A percentile compares a stretch with the other conserved stretches of the same genome.
These are phyloP conservation scores for Malania oleifera DNA, from an alignment of 164 flowering plant species.

Conservation along the genomic window DNA sequence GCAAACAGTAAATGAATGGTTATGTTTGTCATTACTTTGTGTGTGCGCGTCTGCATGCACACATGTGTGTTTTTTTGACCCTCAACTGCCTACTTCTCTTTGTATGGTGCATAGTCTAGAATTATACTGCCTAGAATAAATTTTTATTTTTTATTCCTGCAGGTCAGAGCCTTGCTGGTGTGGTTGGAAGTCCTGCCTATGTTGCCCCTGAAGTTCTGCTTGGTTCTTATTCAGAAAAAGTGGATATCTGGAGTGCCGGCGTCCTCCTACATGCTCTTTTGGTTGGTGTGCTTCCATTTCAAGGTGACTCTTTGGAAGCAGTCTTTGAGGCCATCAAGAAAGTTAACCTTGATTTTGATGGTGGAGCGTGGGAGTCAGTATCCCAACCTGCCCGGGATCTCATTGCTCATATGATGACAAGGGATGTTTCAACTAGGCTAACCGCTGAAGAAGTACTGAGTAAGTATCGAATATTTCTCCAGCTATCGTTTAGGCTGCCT, in stretches of 20 bases:
- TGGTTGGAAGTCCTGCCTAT: conserved; percentile 97
- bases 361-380: conserved; percentile 72
- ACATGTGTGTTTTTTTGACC: too few relatives aligned
- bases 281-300: conserved; percentile 76
- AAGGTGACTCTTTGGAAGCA: conserved; percentile 76
- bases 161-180: conserved; percentile 86
- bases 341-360: conserved; percentile 59
- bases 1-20: too few relatives aligned
- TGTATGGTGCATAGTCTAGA: too few relatives aligned
- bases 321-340: conserved; percentile 88
- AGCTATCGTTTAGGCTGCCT: too few relatives aligned
- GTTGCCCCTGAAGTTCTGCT: conserved; percentile 94
- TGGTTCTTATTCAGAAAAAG: conserved; percentile 86
- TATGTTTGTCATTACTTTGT: too few relatives aligned
- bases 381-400: conserved; percentile 86
- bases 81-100: too few relatives aligned
- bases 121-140: too few relatives aligned
- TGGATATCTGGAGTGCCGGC: conserved; percentile 97
- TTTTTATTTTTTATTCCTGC: too few relatives aligned
- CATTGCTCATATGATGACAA: conserved; percentile 68
- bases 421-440: conserved; percentile 74
- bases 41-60: too few relatives aligned
- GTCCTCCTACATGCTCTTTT: conserved; percentile 86
- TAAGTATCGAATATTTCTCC: conserved; percentile 44
- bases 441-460: conserved; percentile 88